These are phyloP conservation scores for Cinchona pubescens DNA, from an alignment of 257 asterid species.

Conservation along the genomic window DNA sequence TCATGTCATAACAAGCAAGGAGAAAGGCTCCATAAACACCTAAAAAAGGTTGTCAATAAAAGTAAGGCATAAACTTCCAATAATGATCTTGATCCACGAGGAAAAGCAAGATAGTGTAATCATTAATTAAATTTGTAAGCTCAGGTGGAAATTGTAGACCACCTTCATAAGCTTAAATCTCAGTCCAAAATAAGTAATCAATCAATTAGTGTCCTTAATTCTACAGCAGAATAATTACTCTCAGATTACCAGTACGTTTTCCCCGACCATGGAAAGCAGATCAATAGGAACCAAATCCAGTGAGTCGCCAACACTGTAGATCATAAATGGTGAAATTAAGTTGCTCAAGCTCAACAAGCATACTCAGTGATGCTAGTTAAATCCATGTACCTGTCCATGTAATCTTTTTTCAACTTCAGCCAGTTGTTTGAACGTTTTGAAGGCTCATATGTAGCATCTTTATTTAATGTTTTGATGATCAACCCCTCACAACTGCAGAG, in stretches of 20 bases:
- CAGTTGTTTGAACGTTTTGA: conserved; percentile 86
- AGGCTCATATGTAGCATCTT: conserved; percentile 95
- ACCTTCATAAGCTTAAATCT: not conserved
- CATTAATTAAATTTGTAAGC: not conserved
- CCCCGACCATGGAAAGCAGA: conserved; percentile 95
- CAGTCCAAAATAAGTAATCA: not conserved
- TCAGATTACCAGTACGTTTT: conserved; percentile 73
- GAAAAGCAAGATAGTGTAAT: not conserved
- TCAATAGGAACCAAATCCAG: conserved; percentile 98
- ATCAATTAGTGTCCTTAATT: not conserved
- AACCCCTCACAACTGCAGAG: conserved; percentile 80
- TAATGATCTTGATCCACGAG: not conserved
- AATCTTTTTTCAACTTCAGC: conserved; percentile 91
- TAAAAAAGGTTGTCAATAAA: conserved; percentile 20
- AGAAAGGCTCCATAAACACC: conserved; percentile 97
- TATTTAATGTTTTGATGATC: conserved; percentile 86
- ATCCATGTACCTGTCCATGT: conserved; percentile 70
- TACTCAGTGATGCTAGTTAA: conserved; percentile 11
- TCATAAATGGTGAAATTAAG: conserved; percentile 17
- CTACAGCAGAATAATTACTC: conserved; percentile 4
- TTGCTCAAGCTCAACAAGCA: conserved; percentile 13
- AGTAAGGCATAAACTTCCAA: not conserved
- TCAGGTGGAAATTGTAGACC: not conserved
- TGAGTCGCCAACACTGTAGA: conserved; percentile 84
- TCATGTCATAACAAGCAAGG: conserved; percentile 87